These are phyloP conservation scores for Teratosphaeria gauchensis DNA, from an alignment of 2,329 filamentous ascomycete species.

Conservation along the genomic window DNA sequence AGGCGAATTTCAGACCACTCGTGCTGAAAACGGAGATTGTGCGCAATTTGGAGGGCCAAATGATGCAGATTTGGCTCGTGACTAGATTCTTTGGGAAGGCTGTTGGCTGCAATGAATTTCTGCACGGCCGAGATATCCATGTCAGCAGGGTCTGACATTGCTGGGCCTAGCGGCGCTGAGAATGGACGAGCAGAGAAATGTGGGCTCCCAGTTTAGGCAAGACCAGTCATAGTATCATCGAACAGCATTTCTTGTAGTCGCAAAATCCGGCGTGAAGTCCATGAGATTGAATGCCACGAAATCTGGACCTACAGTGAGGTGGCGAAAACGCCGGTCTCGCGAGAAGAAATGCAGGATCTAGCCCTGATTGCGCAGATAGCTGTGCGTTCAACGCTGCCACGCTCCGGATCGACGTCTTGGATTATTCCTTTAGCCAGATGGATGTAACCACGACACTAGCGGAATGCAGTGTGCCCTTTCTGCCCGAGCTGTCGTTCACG, in stretches of 20 bases:
- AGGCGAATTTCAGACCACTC: conserved; percentile 57
- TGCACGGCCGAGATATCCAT: not conserved
- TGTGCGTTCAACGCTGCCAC: not conserved
- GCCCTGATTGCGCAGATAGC: not conserved
- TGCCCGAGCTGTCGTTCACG: too few relatives aligned
- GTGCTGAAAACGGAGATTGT: conserved; percentile 67
- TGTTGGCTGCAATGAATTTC: not conserved
- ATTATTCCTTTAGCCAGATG: too few relatives aligned
- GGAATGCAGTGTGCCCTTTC: too few relatives aligned
- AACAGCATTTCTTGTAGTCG: not conserved
- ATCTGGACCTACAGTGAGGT: not conserved
- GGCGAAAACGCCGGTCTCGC: not conserved
- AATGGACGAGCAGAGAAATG: not conserved
- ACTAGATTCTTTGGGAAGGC: not conserved
- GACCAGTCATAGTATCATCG: not conserved
- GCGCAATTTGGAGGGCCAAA: conserved; percentile 52
- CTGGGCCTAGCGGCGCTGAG: not conserved
- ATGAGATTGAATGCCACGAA: not conserved
- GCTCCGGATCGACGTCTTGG: too few relatives aligned
- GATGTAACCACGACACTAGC: too few relatives aligned
- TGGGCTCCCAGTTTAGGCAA: not conserved
- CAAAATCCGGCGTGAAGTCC: not conserved
- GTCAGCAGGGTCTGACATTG: not conserved
- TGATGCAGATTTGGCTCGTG: conserved; percentile 23
- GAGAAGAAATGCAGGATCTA: not conserved